Evolutionary conservation across 495 filamentous ascomycete genomes (phyloP), one percentile per base, ranked within the genome.

Genomic region (Penicillium taxi): DNA sequence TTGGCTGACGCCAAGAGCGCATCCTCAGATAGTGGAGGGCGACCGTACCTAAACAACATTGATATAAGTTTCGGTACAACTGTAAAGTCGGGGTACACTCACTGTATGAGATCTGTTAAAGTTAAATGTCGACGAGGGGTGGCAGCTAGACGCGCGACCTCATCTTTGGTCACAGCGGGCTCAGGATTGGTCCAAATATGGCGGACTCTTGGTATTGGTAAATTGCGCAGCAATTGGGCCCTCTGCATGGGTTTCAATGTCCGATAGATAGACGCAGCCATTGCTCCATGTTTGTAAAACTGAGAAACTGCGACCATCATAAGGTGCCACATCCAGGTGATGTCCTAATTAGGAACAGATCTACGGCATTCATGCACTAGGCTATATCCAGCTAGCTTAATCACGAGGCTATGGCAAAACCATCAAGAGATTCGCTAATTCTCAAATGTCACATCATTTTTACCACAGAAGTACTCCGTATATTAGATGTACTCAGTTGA

Each of bases 71-170:
- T 43, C n/a, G 41, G 39, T 9, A 15, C 6, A 11, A 5, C 6
- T 24, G 9, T 26, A 1, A 5, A 6, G 18, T 5, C 2, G 11
- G 6, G 20, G 15, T 1, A 19, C 31, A 47, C 64, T 44, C 65
- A 94, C 86, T 81, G 89, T 43, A 95, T 78, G 19, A 98, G 67
- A 58, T 96, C 90, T 29, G 83, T 80, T 12, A 98, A 70, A 14
- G 83, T 90, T 54, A 98, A 68, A 7, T 78, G 74, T 45, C 90
- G 85, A 26, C 93, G 70, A 19, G 82, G 81, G 55, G 81, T 80
- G 23, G 78, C 77, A 26, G 89, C 86, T 24, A 96, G 74, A 27
- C 69, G 70, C 21, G 82, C 73, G 39, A 96, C 81, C 50, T 88
- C 80, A 45, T 86, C 79, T 52, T 84, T 73, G 11, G 72, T 70